phyloP scores from a whole-genome alignment of 2,329 filamentous ascomycete genomes.

The Apiospora aurea region DNA sequence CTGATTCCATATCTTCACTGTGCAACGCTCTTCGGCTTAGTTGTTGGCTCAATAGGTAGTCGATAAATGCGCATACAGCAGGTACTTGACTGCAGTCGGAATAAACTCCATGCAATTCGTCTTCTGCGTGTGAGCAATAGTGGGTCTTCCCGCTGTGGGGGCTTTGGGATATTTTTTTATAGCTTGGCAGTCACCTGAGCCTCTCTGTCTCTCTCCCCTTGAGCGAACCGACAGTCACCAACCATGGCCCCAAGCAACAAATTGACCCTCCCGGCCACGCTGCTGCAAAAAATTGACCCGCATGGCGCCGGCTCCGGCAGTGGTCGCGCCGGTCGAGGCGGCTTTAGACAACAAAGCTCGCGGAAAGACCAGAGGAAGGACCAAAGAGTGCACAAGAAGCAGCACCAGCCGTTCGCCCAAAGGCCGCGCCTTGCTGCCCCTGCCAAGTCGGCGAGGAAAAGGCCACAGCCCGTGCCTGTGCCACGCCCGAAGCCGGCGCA shows the following conservation, averaged over 20 bases:
- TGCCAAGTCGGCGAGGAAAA: not conserved
- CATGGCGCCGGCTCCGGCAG: conserved; percentile 26
- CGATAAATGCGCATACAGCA: not conserved
- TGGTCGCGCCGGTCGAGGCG: conserved; percentile 31
- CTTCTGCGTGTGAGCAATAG: conserved; percentile 20
- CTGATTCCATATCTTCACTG: not conserved
- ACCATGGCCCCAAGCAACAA: conserved; percentile 33
- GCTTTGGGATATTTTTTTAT: conserved; percentile 18
- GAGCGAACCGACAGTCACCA: not conserved
- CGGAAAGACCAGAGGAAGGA: conserved; percentile 43
- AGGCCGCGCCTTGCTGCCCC: not conserved
- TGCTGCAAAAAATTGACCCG: conserved; percentile 53
- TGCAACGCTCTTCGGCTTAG: not conserved
- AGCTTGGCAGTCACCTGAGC: conserved; percentile 11
- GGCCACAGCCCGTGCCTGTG: conserved; percentile 19
- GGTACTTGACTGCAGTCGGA: not conserved
- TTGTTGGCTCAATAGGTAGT: not conserved
- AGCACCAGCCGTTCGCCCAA: conserved; percentile 27
- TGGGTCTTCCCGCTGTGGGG: conserved; percentile 32
- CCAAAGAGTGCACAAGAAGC: conserved; percentile 40
- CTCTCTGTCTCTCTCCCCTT: not conserved
- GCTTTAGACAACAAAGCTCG: conserved; percentile 33
- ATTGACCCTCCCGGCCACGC: conserved; percentile 50
- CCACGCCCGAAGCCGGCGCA: conserved; percentile 27
- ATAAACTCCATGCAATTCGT: not conserved